Percentiles rank a stretch among this genome's conserved stretches.
Evolutionary conservation across 768 basidiomycete species (phyloP).

Genomic region (Kwoniella europaea): DNA sequence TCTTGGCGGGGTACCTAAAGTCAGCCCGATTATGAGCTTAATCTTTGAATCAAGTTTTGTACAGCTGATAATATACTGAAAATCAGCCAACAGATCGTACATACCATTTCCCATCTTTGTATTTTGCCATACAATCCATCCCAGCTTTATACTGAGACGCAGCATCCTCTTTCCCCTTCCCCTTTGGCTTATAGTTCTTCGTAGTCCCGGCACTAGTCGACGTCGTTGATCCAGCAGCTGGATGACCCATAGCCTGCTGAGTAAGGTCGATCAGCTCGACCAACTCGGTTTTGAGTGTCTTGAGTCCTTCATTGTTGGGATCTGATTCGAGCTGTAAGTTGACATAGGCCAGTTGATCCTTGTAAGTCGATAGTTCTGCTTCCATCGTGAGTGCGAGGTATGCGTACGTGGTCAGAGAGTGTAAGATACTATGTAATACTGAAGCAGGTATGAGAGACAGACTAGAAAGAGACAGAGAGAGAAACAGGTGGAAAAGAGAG

Average conservation of each 20-base stretch:
- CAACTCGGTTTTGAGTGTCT: constrained; percentile 56
- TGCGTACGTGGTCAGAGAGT: neutral
- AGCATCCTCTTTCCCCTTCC: constrained; percentile 39
- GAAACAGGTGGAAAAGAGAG: too few relatives aligned
- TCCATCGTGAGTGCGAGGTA: constrained; percentile 40
- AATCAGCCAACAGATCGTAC: constrained; percentile 12
- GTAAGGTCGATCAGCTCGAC: constrained; percentile 57
- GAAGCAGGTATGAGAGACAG: too few relatives aligned
- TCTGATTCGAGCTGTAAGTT: constrained; percentile 56
- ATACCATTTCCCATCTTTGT: constrained; percentile 58
- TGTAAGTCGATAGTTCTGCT: constrained; percentile 56
- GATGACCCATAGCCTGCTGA: constrained; percentile 43
- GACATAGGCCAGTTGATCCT: constrained; percentile 58
- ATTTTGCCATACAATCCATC: constrained; percentile 58
- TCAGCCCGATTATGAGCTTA: neutral
- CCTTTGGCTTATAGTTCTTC: constrained; percentile 36
- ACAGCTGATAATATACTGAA: too few relatives aligned
- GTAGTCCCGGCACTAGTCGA: constrained; percentile 8
- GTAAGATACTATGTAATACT: neutral
- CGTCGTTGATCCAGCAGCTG: constrained; percentile 20
- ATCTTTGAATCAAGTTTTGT: too few relatives aligned
- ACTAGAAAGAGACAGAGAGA: too few relatives aligned
- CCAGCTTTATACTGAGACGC: constrained; percentile 50
- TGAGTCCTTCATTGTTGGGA: constrained; percentile 54
- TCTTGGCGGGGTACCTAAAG: constrained; percentile 56